Conservation (phyloP, 1,139 yeast genomes). For the Pichia sp. region DNA sequence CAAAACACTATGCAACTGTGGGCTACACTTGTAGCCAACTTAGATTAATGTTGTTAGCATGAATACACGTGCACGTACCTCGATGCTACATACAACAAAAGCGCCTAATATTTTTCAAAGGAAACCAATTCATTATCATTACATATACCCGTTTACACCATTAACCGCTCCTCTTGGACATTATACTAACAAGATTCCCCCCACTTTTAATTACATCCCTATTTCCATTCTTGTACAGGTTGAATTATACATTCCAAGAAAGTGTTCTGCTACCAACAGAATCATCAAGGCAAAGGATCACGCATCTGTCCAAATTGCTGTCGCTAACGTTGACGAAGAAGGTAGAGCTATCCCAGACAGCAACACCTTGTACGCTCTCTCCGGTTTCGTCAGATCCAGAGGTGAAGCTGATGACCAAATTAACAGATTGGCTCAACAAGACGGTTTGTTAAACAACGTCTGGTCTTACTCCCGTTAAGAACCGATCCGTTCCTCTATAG, state of each 20-base stretch:
- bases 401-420: slow-evolving; percentile 98
- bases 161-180: not conserved
- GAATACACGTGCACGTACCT: not conserved
- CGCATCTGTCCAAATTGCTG: slow-evolving; percentile 93
- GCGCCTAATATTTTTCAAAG: no score
- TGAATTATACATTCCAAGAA: slow-evolving; percentile 99
- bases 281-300: slow-evolving; percentile 99
- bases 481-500: not conserved
- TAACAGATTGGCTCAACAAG: slow-evolving; percentile 99
- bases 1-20: not conserved
- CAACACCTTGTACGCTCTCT: slow-evolving; percentile 91
- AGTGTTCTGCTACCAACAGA: slow-evolving; percentile 99
- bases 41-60: not conserved
- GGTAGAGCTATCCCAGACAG: slow-evolving; percentile 94
- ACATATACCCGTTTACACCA: not conserved
- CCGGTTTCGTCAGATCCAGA: slow-evolving; percentile 87
- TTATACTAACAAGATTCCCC: not conserved
- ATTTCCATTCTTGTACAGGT: slow-evolving; percentile 42
- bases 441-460: slow-evolving; percentile 97
- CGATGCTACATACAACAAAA: no score
- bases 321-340: slow-evolving; percentile 84
- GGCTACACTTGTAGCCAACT: no score
- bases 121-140: no score
- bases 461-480: slow-evolving; percentile 98
- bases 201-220: not conserved